Base-by-base conservation (phyloP, 2,329 filamentous ascomycete species). In the Penicillium sp. region DNA sequence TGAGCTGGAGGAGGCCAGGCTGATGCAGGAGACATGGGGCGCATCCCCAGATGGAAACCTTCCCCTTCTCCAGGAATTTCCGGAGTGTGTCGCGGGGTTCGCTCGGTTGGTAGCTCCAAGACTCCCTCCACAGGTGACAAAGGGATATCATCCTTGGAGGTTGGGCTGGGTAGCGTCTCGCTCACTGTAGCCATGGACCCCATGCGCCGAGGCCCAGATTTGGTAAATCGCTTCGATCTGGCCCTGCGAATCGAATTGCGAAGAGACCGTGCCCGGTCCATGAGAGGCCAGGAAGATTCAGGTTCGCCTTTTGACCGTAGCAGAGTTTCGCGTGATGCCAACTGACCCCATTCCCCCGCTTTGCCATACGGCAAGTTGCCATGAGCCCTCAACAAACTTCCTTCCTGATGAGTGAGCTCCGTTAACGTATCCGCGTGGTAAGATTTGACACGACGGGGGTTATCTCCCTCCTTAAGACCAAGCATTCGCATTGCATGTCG, bases 41-140 rank as follows among this genome's bases (percentile, higher is more conserved):
- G 70, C 57, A 71, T 73, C 16, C 65, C 68, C n/a, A 69, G 53
- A 42, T 68, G 63, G 13, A 67, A 67, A 2, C 63, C 66, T 25
- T 59, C 55, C 26, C 62, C 62, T 13, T 70, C 68, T 6, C 70
- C 63, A 30, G 71, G 71, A 25, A 67, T 69, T 45, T 77, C 76
- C 19, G 75, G 75, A 2, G 74, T 77, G 19, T 73, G 71, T 22
- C 72, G 68, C 2, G 77, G 73, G 2, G 75, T 77, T n/a, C 67
- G 73, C 53, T 78, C 76, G 22, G 76, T 66, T 43, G 70, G 75
- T 43, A 75, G 65, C 56, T 74, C 73, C 14, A 76, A 63, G 13
- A 70, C 64, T 0, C 75, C 75, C 53, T 76, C 73, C 2, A 77
- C 68, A 5, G 75, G 74, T 1, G 75, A 77, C 11, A 73, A 64